Percentiles rank a stretch among this genome's conserved stretches.
These are phyloP conservation scores for Pelargonium fulgidum DNA, from an alignment of 441 rosid genomes.

Conservation along the genomic window DNA sequence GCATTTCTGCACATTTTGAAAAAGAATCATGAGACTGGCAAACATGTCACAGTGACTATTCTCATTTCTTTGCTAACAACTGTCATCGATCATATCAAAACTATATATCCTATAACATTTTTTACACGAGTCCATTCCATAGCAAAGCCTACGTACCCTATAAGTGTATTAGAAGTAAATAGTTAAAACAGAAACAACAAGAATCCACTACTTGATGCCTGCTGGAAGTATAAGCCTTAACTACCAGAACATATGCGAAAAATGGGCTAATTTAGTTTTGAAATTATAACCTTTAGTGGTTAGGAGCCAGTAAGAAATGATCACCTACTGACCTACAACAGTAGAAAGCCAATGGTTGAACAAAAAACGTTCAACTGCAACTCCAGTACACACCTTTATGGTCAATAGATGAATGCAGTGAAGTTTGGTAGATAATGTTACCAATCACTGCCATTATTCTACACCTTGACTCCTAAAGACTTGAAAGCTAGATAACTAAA, in stretches of 20 bases:
- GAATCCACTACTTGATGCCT: not conserved
- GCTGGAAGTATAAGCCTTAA: not conserved
- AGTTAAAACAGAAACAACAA: not conserved
- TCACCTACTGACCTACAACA: not conserved
- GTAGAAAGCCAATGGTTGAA: too few relatives aligned
- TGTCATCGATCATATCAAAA: too few relatives aligned
- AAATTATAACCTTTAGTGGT: not conserved
- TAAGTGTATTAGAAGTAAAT: not conserved
- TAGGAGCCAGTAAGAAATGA: not conserved
- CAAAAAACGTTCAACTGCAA: too few relatives aligned
- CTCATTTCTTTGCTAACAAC: not conserved
- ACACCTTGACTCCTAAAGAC: too few relatives aligned
- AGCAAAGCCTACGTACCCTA: too few relatives aligned
- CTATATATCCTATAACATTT: too few relatives aligned
- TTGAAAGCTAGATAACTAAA: too few relatives aligned
- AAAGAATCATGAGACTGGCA: not conserved
- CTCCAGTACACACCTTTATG: too few relatives aligned
- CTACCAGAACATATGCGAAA: not conserved
- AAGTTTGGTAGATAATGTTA: too few relatives aligned
- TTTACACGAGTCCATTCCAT: too few relatives aligned
- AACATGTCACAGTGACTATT: conserved; percentile 1
- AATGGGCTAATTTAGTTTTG: not conserved
- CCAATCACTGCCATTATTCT: too few relatives aligned
- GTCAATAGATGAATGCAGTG: too few relatives aligned
- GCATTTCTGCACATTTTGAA: conserved; percentile 57